phyloP scores from a whole-genome alignment of 1,284 basidiomycete species.

The Leccinum fallax region DNA sequence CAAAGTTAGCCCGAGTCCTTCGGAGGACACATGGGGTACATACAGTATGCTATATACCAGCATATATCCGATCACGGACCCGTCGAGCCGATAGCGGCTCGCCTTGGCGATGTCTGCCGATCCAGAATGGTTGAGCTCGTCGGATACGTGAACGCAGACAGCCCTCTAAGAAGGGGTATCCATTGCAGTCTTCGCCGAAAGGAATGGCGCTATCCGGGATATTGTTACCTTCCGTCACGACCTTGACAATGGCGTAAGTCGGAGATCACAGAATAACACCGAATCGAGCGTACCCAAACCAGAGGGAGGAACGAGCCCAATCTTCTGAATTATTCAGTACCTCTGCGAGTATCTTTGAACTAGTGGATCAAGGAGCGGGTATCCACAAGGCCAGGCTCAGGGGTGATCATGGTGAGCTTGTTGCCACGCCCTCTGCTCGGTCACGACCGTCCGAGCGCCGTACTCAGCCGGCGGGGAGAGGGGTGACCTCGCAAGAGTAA shows the following conservation, averaged over 20 bases:
- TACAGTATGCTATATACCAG: conserved; percentile 34
- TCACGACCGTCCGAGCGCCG: neutral
- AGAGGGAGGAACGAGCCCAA: conserved; percentile 33
- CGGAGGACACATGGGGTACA: neutral
- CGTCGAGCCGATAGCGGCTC: conserved; percentile 23
- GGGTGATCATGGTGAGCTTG: conserved; percentile 18
- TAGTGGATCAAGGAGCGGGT: conserved; percentile 25
- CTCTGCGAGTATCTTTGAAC: conserved; percentile 31
- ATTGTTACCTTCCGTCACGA: conserved; percentile 31
- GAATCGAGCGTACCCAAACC: conserved; percentile 30
- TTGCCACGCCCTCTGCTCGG: conserved; percentile 18
- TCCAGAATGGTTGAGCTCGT: neutral
- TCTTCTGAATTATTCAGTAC: conserved; percentile 32
- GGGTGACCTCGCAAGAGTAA: conserved; percentile 5
- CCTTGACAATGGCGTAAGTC: conserved; percentile 13
- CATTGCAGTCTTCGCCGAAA: conserved; percentile 36
- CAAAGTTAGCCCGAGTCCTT: conserved; percentile 1
- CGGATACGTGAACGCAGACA: neutral
- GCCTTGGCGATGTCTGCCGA: conserved; percentile 34
- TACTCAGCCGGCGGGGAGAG: conserved; percentile 19
- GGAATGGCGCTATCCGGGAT: conserved; percentile 37
- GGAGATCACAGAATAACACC: neutral
- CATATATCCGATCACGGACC: conserved; percentile 32
- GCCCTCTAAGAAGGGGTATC: conserved; percentile 32
- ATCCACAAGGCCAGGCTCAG: conserved; percentile 10